Base-by-base conservation (phyloP, 164 flowering plant genomes). In the Vitis vinifera region DNA sequence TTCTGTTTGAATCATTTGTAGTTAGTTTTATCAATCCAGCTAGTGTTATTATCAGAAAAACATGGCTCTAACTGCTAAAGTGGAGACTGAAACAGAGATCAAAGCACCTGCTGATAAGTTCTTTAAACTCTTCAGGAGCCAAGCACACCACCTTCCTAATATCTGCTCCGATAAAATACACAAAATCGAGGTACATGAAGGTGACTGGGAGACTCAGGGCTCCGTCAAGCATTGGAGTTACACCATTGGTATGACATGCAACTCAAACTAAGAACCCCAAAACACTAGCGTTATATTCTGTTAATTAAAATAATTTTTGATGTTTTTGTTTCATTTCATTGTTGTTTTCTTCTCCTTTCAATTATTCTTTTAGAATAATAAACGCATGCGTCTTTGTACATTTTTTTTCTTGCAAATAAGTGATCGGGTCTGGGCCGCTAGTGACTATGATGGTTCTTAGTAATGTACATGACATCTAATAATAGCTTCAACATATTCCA, bases 121-220 rank as follows among this genome's bases (percentile, higher is more conserved):
- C 52, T 65, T 17, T 63, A 10, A 59, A 3, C 29, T 72, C n/a
- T 55, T 47, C 27, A 15, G 44, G 15, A 51, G 19, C 14, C 17
- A 29, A 48, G 5, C 13, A 1, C 52, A 66, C 55, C 16, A 72
- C 2, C 0, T 66, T 8, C 53, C 70, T 13, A 44, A 23, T 31
- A 31, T 50, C 59, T 6, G 59, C 9, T 19, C 70, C 8, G 11
- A 4, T 16, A 31, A 11, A 4, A 19, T 67, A 10, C 65, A 53
- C 2, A 12, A 12, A 23, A 61, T 67, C 30, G 66, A 59, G 0
- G 15, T 76, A 12, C 76, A 67, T 49, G 59, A 72, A 9, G 79
- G 79, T 3, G 68, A 71, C 7, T 67, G 72, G 72, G 79, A 76
- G 6, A 53, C 9, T 4, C 23, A 8, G 2, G 75, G 73, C 14